These are phyloP conservation scores for Fusarium sp. DNA, from an alignment of 2,329 filamentous ascomycete species.

Conservation along the genomic window DNA sequence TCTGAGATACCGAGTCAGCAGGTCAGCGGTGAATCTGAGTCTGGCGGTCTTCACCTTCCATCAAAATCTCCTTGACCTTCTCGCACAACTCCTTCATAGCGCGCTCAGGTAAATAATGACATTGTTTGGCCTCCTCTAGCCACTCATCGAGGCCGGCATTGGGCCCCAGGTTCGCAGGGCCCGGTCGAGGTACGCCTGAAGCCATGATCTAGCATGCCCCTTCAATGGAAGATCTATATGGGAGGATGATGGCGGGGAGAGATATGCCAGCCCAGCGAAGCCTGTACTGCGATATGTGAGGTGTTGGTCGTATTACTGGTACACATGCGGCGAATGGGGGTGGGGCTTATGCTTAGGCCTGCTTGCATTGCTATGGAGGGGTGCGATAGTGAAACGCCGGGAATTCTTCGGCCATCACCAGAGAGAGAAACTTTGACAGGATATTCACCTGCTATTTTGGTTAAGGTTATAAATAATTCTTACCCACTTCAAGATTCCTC, in stretches of 20 bases:
- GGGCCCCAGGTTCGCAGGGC: slow-evolving; percentile 84
- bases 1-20: slow-evolving; percentile 64
- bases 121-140: slow-evolving; percentile 96
- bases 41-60: slow-evolving; percentile 78
- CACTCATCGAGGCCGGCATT: slow-evolving; percentile 94
- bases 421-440: background rate
- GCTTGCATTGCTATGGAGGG: slow-evolving; percentile 41
- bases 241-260: slow-evolving; percentile 32
- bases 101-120: slow-evolving; percentile 93
- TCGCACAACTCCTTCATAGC: slow-evolving; percentile 99
- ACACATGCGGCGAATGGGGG: slow-evolving; percentile 43
- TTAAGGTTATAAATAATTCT: background rate
- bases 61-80: slow-evolving; percentile 97
- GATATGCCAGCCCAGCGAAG: slow-evolving; percentile 42
- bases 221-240: slow-evolving; percentile 35
- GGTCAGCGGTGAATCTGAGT: background rate
- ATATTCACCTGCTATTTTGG: background rate
- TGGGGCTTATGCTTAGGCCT: slow-evolving; percentile 41
- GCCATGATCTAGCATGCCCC: slow-evolving; percentile 53
- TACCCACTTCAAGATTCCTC: background rate
- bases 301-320: slow-evolving; percentile 28
- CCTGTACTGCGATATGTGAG: slow-evolving; percentile 37
- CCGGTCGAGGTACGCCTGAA: slow-evolving; percentile 80
- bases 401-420: slow-evolving; percentile 43
- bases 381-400: slow-evolving; percentile 47